Base-by-base conservation (phyloP, 116 monocot genomes). In the Zostera marina region DNA sequence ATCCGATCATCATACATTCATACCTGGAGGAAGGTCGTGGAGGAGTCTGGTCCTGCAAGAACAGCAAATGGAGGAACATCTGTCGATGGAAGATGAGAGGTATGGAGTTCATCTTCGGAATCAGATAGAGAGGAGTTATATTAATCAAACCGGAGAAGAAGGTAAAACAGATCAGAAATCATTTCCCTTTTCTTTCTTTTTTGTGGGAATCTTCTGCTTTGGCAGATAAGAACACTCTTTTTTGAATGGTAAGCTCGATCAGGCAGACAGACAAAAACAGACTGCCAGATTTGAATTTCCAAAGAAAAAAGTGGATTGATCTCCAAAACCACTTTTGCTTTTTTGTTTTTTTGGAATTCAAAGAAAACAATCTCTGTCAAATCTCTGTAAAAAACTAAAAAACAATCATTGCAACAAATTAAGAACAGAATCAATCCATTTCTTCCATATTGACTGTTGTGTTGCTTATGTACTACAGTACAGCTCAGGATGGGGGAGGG, bases 51-150 rank as follows among this genome's bases (percentile, higher is more conserved):
- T 80, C 72, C 61, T 80, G 88, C 77, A 75, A 68, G 26, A 82
- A 74, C 60, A 77, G 60, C 22, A 79, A 74, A 32, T 62, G 72
- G 47, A 77, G 72, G 52, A 74, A 70, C 79, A 82, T 79, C 45
- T 24, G 4, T 42, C 22, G 19, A 5, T 24, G 64, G 32, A 39
- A 53, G 25, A 40, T 53, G 59, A 72, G 54, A 56, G 68, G 44
- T 15, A 53, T 41, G 69, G 49, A 73, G 71, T 23, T 65, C 46
- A 66, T 68, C 60, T 54, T 2, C 8, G 9, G 20, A 9, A 11
- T 11, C 19, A 15, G 23, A 45, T 42, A n/a, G 47, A 9, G 60
- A 63, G 42, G 40, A 19, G 51, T 2, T 53, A 47, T 47, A 25
- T 66, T 11, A 1, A 21, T 63, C 54, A 58, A 16, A 49, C 20